Base-by-base conservation (phyloP, 208 protist species). In the Trypanosoma caninum region DNA sequence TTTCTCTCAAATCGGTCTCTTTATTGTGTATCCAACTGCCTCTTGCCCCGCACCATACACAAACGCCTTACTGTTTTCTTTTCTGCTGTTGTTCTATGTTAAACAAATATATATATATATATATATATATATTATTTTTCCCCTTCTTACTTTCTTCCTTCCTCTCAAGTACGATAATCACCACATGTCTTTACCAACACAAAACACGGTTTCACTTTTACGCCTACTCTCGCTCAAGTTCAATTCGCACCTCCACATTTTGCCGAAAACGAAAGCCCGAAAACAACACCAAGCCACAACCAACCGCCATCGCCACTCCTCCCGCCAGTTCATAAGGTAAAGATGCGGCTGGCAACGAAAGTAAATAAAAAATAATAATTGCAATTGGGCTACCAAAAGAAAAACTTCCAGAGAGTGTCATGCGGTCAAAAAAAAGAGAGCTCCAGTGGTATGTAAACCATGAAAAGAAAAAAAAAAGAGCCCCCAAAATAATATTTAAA, bases 381-480 rank as follows among this genome's bases (percentile, higher is more conserved):
- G 61, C 34, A 33, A 69, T 59, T 5, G 69, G 61, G n/a, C 42
- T 47, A 10, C 59, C 59, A 6, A 69, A 37, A n/a, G 54, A 67
- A 40, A 69, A 74, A 23, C 60, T 64, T 16, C 60, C 69, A 10
- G 61, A 61, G 18, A 69, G 53, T 7, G 54, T 69, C 53, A 74
- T 59, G n/a, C 61, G 59, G 48, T 69, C 60, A 59, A 74, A 69
- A 18, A 65, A 74, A 13, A 68, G 61, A 11, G 61, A 74, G 20
- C 57, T 63, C 48, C 58, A 69, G 52, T 69, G 61, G 35, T 69
- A 63, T 2, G 55, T 56, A 23, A 74, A 59, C 50, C 62, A 67
- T 3, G 48, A 74, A 4, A 74, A 20, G 34, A 69, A 63, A 11
- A 74, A 25, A 54, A 74, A 74, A 34, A 64, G 40, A n/a, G 38